Percentiles rank a stretch among this genome's conserved stretches.
These are phyloP conservation scores for Scenedesmus sp. DNA, from an alignment of 163 green algal genomes.

Conservation along the genomic window DNA sequence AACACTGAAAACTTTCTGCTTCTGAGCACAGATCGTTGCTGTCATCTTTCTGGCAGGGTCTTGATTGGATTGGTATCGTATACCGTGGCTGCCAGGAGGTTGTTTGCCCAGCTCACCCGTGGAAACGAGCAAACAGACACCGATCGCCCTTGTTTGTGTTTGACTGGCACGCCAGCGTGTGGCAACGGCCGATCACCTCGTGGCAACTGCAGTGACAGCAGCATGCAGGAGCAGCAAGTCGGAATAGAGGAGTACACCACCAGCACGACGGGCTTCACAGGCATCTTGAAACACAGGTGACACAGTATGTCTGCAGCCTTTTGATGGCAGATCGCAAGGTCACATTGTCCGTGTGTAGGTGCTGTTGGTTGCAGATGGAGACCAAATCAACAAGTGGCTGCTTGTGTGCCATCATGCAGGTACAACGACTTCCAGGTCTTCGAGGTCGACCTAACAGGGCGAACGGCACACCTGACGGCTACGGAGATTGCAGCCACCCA, in stretches of 20 bases:
- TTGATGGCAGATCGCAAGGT: not conserved
- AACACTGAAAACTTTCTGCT: no score
- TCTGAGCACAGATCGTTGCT: not conserved
- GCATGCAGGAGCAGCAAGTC: constrained; percentile 64
- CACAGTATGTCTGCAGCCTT: not conserved
- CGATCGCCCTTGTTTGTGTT: not conserved
- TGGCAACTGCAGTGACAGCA: not conserved
- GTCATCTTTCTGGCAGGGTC: not conserved
- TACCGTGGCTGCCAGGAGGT: not conserved
- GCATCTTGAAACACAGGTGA: constrained; percentile 80
- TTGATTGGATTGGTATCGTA: not conserved
- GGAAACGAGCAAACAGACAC: not conserved
- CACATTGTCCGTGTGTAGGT: not conserved
- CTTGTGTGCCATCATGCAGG: not conserved
- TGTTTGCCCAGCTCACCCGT: not conserved
- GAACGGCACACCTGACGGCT: constrained; percentile 15
- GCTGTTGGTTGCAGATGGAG: not conserved
- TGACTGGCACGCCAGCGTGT: not conserved
- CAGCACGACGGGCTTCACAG: constrained; percentile 65
- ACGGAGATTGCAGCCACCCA: not conserved
- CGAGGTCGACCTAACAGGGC: constrained; percentile 5
- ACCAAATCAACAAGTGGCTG: not conserved
- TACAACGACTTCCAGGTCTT: constrained; percentile 55
- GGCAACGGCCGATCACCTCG: not conserved
- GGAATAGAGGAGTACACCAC: constrained; percentile 70